Conservation (phyloP, 345 rosid genomes). For the Populus deltoides region DNA sequence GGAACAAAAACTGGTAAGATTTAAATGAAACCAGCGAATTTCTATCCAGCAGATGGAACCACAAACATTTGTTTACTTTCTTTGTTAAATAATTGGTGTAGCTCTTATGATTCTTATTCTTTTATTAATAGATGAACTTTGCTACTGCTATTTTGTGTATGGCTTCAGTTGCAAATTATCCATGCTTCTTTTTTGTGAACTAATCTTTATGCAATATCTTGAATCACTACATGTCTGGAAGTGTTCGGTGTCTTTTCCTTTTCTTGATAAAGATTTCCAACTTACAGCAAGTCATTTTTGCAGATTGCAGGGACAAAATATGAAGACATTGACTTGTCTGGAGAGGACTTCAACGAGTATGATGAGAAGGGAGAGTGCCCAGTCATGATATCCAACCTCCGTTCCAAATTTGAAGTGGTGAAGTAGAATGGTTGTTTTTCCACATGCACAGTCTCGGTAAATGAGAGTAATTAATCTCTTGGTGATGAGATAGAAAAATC, state of each 20-base stretch:
- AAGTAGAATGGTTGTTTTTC: conserved; percentile 35
- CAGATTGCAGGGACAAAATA: conserved; percentile 63
- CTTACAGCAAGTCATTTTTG: conserved; percentile 16
- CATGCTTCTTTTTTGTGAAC: too few species aligned
- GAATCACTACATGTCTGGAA: not conserved
- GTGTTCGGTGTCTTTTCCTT: not conserved
- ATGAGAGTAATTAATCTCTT: conserved; percentile 20
- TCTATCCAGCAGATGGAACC: too few species aligned
- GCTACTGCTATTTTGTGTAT: too few species aligned
- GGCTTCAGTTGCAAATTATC: too few species aligned
- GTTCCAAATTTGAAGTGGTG: conserved; percentile 58
- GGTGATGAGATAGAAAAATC: conserved; percentile 14
- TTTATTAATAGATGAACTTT: too few species aligned
- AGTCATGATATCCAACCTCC: conserved; percentile 79
- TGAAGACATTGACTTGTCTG: conserved; percentile 69
- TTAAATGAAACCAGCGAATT: too few species aligned
- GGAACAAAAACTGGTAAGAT: too few species aligned
- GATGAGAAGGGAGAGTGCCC: conserved; percentile 86
- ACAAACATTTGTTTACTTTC: too few species aligned
- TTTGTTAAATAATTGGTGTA: too few species aligned
- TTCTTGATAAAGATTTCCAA: not conserved
- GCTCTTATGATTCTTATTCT: too few species aligned
- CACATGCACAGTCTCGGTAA: conserved; percentile 14
- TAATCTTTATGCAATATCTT: not conserved
- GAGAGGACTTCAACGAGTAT: conserved; percentile 66